Evolutionary conservation across 2,329 filamentous ascomycete genomes (phyloP), one percentile per base, ranked within the genome.

Genomic region (Emericellopsis atlantica): DNA sequence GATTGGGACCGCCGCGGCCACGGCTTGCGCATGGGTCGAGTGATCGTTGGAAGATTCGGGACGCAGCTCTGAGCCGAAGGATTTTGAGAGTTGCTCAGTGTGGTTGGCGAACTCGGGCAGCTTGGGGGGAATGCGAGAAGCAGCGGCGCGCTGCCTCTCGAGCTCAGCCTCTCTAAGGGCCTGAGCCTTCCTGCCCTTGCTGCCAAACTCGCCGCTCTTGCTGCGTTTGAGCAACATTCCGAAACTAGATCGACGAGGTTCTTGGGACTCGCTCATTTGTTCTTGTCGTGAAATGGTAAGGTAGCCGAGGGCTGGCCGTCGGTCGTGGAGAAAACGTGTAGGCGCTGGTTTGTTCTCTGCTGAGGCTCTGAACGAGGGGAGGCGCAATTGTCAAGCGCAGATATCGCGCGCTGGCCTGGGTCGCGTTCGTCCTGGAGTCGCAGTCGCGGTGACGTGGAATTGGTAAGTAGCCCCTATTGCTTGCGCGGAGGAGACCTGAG

Each of bases 171-270:
- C 67, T 49, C 61, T 64, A 49, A 62, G 50, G 48, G 73, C 66
- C 60, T 76, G 69, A 54, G 65, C 67, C 65, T 78, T 81, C 60
- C 71, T 77, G 48, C 65, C 67, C 50, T 74, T 75, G 50, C 69
- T 74, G 50, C 69, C 70, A 43, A 83, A 57, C 48, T 84, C 79
- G 45, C 72, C 73, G 43, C 79, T 83, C 56, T 83, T 84, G 56
- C 73, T 74, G 50, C 80, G 75, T 60, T 78, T 72, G 46, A 84
- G 70, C 54, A 84, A 72, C 61, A 73, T 72, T 52, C 68, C 67
- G 61, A 74, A 63, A 52, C 65, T 71, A 48, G 69, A 53, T 43
- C 56, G 57, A 48, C 53, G 58, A 49, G 54, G 50, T 41, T 48
- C 49, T 39, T 49, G 46, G 8, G 40, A 31, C 18, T 31, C 24